Evolutionary conservation across 805 yeast genomes (phyloP), one percentile per base, ranked within the genome.

Genomic region (Spathaspora gorwiae): DNA sequence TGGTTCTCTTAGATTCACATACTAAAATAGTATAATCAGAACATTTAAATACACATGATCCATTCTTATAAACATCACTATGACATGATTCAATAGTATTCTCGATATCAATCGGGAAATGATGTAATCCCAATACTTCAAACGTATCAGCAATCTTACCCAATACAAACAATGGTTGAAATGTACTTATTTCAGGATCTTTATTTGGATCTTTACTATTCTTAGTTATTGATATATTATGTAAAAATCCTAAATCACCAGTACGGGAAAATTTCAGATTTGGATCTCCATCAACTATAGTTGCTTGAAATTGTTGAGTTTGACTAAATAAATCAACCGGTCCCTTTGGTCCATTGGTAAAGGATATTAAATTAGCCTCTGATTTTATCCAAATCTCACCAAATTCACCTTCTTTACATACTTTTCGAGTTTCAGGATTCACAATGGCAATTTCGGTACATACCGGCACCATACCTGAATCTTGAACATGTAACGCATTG

Each of bases 301-400:
- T 76, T 12, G 90, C 92, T 24, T 68, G 64, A 52, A 87, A 80
- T 51, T 86, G 86, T 51, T 86, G 86, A 8, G 54, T 49, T 31
- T 56, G 57, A 15, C 70, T 70, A 51, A 83, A 79, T 10, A 68
- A 64, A 49, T 82, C 86, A 8, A 74, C 69, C 1, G 73, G 74
- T 1, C 80, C 71, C 27, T 72, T 70, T 0, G 76, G 76, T 3
- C 81, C 81, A 42, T 77, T 72, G 35, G 80, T 78, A 59, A 81
- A 83, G 6, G 80, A 78, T 10, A 72, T 62, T 27, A 81, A 84
- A 54, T 85, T 90, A 0, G 92, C 95, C 51, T 89, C 96, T 1
- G 96, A 86, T 51, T 87, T 80, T 2, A 92, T 95, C 98, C 98
- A 94, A 35, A 94, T 89, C 65, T 94, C 99, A 31, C 99, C 99